Evolutionary conservation across 2,329 filamentous ascomycete genomes (phyloP), one percentile per base, ranked within the genome.

Genomic region (Pyrenochaeta sp.): DNA sequence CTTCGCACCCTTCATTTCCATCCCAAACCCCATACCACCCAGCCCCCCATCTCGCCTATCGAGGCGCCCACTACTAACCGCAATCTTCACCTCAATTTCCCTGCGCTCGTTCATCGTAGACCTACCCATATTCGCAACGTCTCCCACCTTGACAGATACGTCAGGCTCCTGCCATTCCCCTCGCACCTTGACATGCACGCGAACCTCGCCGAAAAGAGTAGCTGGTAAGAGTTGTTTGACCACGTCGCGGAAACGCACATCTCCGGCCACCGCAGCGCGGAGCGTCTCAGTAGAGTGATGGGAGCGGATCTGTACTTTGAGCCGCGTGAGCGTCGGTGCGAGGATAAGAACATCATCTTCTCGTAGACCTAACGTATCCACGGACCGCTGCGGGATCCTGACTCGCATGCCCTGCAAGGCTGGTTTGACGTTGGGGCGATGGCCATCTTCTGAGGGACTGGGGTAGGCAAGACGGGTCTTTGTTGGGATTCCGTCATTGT

Each of bases 181-280:
- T 39, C 51, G 45, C 32, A 50, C 13, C 50, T 52, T 58, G 2
- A 66, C 61, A 10, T 39, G 46, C 22, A 45, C 55, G 6, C 36
- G 37, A 10, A 50, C 46, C 4, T 56, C 54, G 0, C n/a, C 34
- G 8, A 6, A 9, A 13, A 54, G n/a, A 15, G 15, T 34, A 13
- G 34, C 25, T 5, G 56, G 28, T 9, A 66, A 15, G 10, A 68
- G 1, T 27, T 66, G 64, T 22, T 34, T 50, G 0, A 66, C 30
- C 1, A 63, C 52, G 19, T 66, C 62, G 15, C 59, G 54, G 13
- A 66, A 43, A 1, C 51, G 62, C 65, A 62, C 56, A 32, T 62
- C 60, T 0, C 54, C 49, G 6, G 59, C 58, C 3, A 66, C 59
- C 1, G 50, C 53, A 7, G 40, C 61, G 4, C 43, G 45, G 4